Conservation (phyloP, 768 basidiomycete genomes). For the Cubamyces lactineus region DNA sequence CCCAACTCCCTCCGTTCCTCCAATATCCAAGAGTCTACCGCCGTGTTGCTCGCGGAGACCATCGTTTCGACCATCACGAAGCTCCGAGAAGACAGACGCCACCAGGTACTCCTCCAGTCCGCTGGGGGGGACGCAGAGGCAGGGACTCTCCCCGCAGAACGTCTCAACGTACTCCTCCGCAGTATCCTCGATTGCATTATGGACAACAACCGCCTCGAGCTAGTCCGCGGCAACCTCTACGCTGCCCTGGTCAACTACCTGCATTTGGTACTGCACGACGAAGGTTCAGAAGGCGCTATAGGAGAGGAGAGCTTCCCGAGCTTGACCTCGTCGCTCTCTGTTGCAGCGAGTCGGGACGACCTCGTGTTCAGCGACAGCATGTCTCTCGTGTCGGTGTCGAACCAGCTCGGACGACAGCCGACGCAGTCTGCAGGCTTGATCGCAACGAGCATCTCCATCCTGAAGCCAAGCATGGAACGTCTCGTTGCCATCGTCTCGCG, state of each 20-base stretch:
- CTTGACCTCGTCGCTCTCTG: slow-evolving; percentile 21
- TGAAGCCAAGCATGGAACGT: slow-evolving; percentile 73
- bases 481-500: slow-evolving; percentile 73
- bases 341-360: slow-evolving; percentile 43
- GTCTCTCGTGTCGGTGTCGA: slow-evolving; percentile 21
- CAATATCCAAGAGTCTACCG: slow-evolving; percentile 69
- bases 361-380: slow-evolving; percentile 43
- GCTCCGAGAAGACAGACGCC: slow-evolving; percentile 79
- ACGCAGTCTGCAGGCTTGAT: slow-evolving; percentile 45
- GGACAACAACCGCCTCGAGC: slow-evolving; percentile 77
- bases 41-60: slow-evolving; percentile 83
- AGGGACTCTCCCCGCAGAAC: slow-evolving; percentile 77
- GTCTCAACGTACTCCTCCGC: slow-evolving; percentile 74
- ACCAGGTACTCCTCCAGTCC: slow-evolving; percentile 69
- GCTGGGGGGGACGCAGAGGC: slow-evolving; percentile 63
- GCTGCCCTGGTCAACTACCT: slow-evolving; percentile 89
- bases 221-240: slow-evolving; percentile 94
- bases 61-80: slow-evolving; percentile 84
- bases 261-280: slow-evolving; percentile 56
- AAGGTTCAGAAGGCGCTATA: slow-evolving; percentile 1
- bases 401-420: slow-evolving; percentile 7
- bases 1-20: slow-evolving; percentile 67
- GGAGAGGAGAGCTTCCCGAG: slow-evolving; percentile 2
- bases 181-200: slow-evolving; percentile 74
- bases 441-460: slow-evolving; percentile 60